Evolutionary conservation across 1,284 basidiomycete genomes (phyloP).

Genomic region (Ceratobasidium sp.): DNA sequence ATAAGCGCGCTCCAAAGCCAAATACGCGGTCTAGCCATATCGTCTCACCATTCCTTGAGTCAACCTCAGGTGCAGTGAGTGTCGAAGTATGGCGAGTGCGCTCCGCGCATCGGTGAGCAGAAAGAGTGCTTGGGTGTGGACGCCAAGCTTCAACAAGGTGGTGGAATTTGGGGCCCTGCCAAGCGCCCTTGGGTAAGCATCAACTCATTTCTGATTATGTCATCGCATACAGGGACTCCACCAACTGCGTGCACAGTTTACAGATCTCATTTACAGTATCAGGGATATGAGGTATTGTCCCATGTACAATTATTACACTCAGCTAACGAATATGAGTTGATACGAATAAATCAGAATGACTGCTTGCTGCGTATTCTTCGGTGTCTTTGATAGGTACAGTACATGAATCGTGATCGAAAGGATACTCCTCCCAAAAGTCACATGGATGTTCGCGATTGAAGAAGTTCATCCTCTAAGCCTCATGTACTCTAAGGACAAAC

Average conservation of each 20-base stretch:
- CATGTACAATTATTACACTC: background rate
- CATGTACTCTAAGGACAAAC: too few relatives aligned
- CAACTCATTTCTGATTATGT: background rate
- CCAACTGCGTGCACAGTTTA: background rate
- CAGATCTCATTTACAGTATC: background rate
- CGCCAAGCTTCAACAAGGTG: background rate
- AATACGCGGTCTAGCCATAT: slow-evolving; percentile 54
- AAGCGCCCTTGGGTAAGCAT: background rate
- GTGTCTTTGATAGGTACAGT: too few relatives aligned
- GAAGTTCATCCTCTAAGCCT: too few relatives aligned
- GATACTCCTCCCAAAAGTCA: too few relatives aligned
- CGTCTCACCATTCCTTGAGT: slow-evolving; percentile 89
- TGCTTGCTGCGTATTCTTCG: too few relatives aligned
- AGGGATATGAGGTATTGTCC: too few relatives aligned
- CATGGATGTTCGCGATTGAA: too few relatives aligned
- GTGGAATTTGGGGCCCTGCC: background rate
- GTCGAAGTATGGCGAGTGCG: background rate
- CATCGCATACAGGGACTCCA: background rate
- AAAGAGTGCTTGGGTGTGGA: background rate
- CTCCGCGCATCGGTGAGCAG: background rate
- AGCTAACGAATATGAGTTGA: too few relatives aligned
- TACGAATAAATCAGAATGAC: too few relatives aligned
- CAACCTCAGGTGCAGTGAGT: slow-evolving; percentile 63
- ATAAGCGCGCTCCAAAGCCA: background rate
- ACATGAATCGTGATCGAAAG: too few relatives aligned